Base-by-base conservation (phyloP, 2,329 filamentous ascomycete species). In the Neospermospora avenae region DNA sequence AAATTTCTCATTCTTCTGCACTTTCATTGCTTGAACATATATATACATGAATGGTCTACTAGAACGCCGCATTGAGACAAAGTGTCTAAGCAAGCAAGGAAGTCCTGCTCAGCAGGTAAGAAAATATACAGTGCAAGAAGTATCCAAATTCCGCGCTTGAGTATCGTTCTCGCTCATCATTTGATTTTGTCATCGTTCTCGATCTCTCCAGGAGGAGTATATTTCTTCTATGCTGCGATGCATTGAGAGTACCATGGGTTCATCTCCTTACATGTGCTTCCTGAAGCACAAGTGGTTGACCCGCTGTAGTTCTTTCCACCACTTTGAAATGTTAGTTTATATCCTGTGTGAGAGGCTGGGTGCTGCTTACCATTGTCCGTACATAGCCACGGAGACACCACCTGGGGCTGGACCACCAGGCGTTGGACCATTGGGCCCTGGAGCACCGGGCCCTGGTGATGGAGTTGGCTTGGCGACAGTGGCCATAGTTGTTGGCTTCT, bases 241-340 rank as follows among this genome's bases (percentile, higher is more conserved):
- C 55, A 57, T 24, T 57, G 55, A 18, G 42, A 48, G 44, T 57
- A 57, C 20, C 48, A 57, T 20, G 45, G 28, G 44, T 57, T 57
- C 20, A 25, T 37, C 1, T 22, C 16, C 14, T 18, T 57, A 20
- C 55, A 57, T 1, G 55, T 57, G 22, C 28, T 35, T 34, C 55
- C 55, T 22, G 24, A 31, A 16, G 55, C 55, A n/a, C 55, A 57
- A 13, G 55, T 57, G n/a, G 44, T 41, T 5, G 55, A 49, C 18
- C 55, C 55, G 16, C 20, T 39, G 34, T 39, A 57, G 28, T 11
- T 14, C 13, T 4, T 6, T 28, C 55, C 55, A 22, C 55, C 55
- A 48, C 51, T 54, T 2, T 18, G 13, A 6, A 22, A 54, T 42
- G 35, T 54, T 54, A 54, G 35, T 18, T 7, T 6, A 8, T 42